phyloP scores from a whole-genome alignment of 495 filamentous ascomycete species.

The Aspergillus ellipticus region DNA sequence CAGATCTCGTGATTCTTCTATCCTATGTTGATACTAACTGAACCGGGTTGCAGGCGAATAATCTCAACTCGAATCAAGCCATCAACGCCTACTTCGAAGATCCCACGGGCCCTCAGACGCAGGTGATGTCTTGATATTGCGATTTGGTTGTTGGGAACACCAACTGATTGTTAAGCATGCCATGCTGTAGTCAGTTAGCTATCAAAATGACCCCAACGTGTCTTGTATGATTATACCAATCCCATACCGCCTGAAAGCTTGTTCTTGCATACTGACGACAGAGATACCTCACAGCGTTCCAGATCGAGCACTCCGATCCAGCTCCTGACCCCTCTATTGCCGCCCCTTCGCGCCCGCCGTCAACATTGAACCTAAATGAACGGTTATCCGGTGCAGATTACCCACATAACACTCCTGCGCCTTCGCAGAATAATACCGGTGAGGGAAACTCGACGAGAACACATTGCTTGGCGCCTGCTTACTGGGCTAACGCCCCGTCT shows the following conservation, averaged over 20 bases:
- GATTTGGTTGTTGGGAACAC: not conserved
- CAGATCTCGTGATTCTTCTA: not conserved
- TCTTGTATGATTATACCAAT: slow-evolving; percentile 25
- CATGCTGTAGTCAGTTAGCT: slow-evolving; percentile 15
- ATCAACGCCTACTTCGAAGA: slow-evolving; percentile 54
- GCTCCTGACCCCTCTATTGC: slow-evolving; percentile 36
- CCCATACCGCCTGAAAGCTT: not conserved
- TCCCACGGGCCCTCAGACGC: slow-evolving; percentile 33
- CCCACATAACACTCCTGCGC: not conserved
- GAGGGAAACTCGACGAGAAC: slow-evolving; percentile 4
- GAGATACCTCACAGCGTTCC: slow-evolving; percentile 44
- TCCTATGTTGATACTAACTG: slow-evolving; percentile 2
- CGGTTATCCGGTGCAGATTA: slow-evolving; percentile 3
- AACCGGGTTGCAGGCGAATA: slow-evolving; percentile 36
- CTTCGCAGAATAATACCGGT: slow-evolving; percentile 23
- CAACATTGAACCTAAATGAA: slow-evolving; percentile 52
- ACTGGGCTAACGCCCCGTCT: slow-evolving; percentile 13
- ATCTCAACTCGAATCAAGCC: slow-evolving; percentile 46
- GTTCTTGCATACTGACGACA: slow-evolving; percentile 5
- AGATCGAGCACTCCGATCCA: slow-evolving; percentile 53
- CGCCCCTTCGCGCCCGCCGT: slow-evolving; percentile 68
- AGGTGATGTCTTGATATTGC: slow-evolving; percentile 22
- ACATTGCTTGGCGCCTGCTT: not conserved
- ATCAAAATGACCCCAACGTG: slow-evolving; percentile 22
- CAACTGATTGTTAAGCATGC: slow-evolving; percentile 12